Evolutionary conservation across 176 grass and related monocot species (phyloP).

Genomic region (Areca catechu): DNA sequence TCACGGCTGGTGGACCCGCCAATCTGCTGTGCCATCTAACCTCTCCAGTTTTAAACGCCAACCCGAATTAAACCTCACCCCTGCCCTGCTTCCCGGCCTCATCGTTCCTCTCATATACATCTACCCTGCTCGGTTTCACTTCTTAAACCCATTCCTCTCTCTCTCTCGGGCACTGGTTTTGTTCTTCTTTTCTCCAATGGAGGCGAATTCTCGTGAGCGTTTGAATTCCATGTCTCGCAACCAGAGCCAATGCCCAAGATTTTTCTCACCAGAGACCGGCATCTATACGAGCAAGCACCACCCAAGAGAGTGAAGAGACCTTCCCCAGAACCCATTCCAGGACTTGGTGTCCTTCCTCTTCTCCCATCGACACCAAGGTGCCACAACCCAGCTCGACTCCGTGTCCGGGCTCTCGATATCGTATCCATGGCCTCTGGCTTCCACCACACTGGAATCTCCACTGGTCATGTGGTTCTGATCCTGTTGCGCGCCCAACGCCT

Average conservation of each 20-base stretch:
- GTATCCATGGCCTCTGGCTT: conserved; percentile 48
- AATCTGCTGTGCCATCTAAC: too few species aligned
- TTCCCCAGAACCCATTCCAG: conserved; percentile 40
- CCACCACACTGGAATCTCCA: conserved; percentile 19
- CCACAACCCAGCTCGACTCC: conserved; percentile 40
- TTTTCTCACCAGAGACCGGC: conserved; percentile 51
- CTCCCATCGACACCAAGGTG: conserved; percentile 32
- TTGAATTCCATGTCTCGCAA: too few species aligned
- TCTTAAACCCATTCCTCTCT: not conserved
- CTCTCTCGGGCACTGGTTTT: not conserved
- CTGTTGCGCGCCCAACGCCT: conserved; percentile 51
- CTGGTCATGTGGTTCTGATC: conserved; percentile 38
- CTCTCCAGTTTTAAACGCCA: too few species aligned
- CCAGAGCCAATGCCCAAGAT: not conserved
- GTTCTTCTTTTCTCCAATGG: not conserved
- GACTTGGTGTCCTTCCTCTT: conserved; percentile 66
- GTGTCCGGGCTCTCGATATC: conserved; percentile 29
- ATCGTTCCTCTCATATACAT: too few species aligned
- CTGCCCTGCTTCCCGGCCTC: too few species aligned
- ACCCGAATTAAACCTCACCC: too few species aligned
- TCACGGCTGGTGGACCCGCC: too few species aligned
- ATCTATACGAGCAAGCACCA: conserved; percentile 48
- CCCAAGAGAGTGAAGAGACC: conserved; percentile 9
- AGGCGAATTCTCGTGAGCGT: not conserved
- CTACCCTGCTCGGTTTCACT: not conserved